phyloP scores from a whole-genome alignment of 306 rosid species.

The Cicer cuneatum region DNA sequence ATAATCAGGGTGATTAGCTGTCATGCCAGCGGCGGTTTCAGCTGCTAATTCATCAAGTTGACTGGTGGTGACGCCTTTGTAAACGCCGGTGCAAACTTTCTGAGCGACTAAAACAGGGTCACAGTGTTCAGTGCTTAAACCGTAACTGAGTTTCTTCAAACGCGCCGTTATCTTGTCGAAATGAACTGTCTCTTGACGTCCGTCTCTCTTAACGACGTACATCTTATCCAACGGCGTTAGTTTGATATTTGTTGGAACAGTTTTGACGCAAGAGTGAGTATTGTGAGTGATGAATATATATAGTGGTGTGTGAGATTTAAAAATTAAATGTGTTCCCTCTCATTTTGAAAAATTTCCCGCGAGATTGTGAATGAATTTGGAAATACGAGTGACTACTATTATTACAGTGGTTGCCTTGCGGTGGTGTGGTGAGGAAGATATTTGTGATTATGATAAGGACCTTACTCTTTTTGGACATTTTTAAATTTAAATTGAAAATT shows the following conservation, averaged over 20 bases:
- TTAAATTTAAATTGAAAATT: too few relatives aligned
- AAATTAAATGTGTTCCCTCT: conserved; percentile 7
- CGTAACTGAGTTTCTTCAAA: conserved; percentile 92
- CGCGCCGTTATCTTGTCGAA: conserved; percentile 96
- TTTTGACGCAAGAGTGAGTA: conserved; percentile 39
- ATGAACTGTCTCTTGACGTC: conserved; percentile 87
- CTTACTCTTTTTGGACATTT: too few relatives aligned
- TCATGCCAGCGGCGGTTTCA: conserved; percentile 95
- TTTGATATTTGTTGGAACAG: conserved; percentile 58
- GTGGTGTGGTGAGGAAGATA: too few relatives aligned
- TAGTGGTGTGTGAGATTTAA: too few relatives aligned
- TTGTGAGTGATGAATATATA: conserved; percentile 6
- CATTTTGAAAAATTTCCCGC: too few relatives aligned
- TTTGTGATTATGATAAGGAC: too few relatives aligned
- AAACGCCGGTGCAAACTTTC: conserved; percentile 94
- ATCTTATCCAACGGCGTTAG: conserved; percentile 37
- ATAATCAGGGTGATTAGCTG: conserved; percentile 89
- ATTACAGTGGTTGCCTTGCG: too few relatives aligned
- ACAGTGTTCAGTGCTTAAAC: conserved; percentile 79
- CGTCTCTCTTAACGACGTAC: conserved; percentile 93
- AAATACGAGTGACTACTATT: too few relatives aligned
- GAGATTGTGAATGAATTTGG: too few relatives aligned
- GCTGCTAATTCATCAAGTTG: conserved; percentile 97
- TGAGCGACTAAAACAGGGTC: conserved; percentile 89
- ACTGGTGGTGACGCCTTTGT: conserved; percentile 93